Base-by-base conservation (phyloP, 148 eudicot species). In the Hydrangea macrophylla region DNA sequence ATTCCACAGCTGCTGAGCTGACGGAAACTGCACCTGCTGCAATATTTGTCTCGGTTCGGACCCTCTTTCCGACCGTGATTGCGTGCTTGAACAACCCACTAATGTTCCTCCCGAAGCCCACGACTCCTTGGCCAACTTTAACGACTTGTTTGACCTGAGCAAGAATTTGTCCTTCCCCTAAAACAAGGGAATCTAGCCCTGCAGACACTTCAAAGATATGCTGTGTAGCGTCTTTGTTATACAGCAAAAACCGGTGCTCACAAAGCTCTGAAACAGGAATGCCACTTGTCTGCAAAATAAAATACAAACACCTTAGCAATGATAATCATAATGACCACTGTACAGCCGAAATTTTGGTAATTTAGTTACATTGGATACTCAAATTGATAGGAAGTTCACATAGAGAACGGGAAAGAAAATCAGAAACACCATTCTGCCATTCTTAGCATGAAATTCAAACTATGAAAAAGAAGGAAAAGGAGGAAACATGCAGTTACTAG, bases 81-180 rank as follows among this genome's bases (percentile, higher is more conserved):
- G 96, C 96, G 61, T 89, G 89, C 75, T 89, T 86, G 74, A 89
- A 89, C 68, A 89, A 66, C 10, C 96, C 91, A 61, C 96, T 89
- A 50, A 89, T 86, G 83, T 89, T 86, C 75, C 96, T 83, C 22
- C 96, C 96, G 50, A 89, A 89, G 25, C 96, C 96, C 57, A 81
- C 83, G 62, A 84, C 91, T 15, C 91, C 91, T 76, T 89, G 96
- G 4, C 96, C 91, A 51, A 86, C 86, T 81, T 79, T 86, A 31
- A 86, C 96, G 17, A 89, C 96, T 79, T 86, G 96, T 67, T 89
- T 89, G 25, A 89, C 96, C 72, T 89, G 96, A 68, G 96, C 87
- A 53, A 89, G 91, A 25, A 89, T 89, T 62, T 89, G 96, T 53
- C 95, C 95, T 71, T 89, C 95, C 45, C 95, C 95, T 62, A 89